phyloP scores from a whole-genome alignment of 1,139 yeast genomes.

The Entelexis sorbosivorans region DNA sequence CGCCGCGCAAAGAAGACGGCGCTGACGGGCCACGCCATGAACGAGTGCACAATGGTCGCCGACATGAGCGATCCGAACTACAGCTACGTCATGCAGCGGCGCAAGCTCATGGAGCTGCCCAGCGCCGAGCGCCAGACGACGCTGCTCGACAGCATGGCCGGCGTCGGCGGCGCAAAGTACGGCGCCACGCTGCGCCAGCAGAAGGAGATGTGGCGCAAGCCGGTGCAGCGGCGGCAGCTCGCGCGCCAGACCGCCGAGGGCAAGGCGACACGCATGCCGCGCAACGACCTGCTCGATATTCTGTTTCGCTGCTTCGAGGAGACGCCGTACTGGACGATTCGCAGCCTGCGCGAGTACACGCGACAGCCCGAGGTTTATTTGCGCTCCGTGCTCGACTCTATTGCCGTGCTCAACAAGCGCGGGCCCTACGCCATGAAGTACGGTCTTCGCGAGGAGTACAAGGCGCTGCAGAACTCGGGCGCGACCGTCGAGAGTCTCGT shows the following conservation, averaged over 20 bases:
- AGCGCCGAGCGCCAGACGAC: conserved; percentile 62
- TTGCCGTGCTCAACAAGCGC: conserved; percentile 79
- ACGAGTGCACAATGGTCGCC: conserved; percentile 85
- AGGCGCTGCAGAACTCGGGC: conserved; percentile 29
- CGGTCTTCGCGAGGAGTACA: conserved; percentile 81
- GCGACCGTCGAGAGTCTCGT: conserved; percentile 21
- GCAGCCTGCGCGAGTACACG: conserved; percentile 86
- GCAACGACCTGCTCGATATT: conserved; percentile 79
- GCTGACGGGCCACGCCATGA: conserved; percentile 75
- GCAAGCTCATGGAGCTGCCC: conserved; percentile 37
- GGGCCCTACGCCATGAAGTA: conserved; percentile 95
- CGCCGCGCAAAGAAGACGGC: conserved; percentile 50
- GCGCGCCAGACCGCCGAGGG: conserved; percentile 46
- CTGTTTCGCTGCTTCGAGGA: conserved; percentile 84
- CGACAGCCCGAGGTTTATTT: conserved; percentile 91
- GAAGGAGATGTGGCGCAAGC: conserved; percentile 21
- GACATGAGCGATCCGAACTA: conserved; percentile 62
- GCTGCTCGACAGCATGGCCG: conserved; percentile 70
- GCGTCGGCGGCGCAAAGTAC: conserved; percentile 39
- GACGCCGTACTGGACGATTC: conserved; percentile 93
- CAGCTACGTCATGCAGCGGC: conserved; percentile 42
- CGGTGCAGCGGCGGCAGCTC: conserved; percentile 26
- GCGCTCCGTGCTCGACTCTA: conserved; percentile 80
- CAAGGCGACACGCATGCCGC: conserved; percentile 88
- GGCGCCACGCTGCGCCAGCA: conserved; percentile 25